Percentiles rank a stretch among this genome's conserved stretches.
Evolutionary conservation across 371 early-diverging fungal genomes (phyloP).

Genomic region (Mortierella sp.): DNA sequence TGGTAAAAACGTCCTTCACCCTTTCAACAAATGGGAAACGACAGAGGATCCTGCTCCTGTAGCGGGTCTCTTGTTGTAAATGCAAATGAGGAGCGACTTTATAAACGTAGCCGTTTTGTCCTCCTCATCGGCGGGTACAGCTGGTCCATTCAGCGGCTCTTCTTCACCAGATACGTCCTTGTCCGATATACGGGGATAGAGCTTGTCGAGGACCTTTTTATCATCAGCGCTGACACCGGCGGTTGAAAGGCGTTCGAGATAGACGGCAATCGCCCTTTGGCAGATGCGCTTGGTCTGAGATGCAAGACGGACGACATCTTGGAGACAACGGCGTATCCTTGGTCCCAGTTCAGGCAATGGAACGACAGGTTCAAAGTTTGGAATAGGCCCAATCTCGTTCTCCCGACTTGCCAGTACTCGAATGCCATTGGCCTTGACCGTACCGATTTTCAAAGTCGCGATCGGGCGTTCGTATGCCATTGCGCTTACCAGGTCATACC

Average conservation of each 20-base stretch:
- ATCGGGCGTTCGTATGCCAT: slow-evolving; percentile 4
- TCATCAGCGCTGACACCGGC: background rate
- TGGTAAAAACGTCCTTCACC: too few species aligned
- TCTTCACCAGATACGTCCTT: background rate
- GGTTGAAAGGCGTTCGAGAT: background rate
- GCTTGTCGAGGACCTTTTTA: background rate
- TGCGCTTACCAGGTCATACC: background rate
- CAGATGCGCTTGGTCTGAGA: background rate
- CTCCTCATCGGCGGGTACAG: background rate
- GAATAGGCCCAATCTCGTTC: background rate
- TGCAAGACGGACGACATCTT: background rate
- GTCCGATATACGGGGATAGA: background rate
- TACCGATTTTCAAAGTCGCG: slow-evolving; percentile 2
- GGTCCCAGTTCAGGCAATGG: too few species aligned
- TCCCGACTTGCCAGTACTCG: background rate
- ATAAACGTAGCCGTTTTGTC: background rate
- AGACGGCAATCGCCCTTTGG: background rate
- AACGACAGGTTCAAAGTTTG: too few species aligned
- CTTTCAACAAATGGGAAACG: too few species aligned
- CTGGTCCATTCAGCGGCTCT: background rate
- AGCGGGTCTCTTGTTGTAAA: background rate
- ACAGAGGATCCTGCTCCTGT: background rate
- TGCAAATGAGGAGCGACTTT: background rate
- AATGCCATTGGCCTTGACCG: slow-evolving; percentile 1
- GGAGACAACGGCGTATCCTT: background rate